phyloP scores from a whole-genome alignment of 2,329 filamentous ascomycete species.

The Acephala macrosclerotiorum region DNA sequence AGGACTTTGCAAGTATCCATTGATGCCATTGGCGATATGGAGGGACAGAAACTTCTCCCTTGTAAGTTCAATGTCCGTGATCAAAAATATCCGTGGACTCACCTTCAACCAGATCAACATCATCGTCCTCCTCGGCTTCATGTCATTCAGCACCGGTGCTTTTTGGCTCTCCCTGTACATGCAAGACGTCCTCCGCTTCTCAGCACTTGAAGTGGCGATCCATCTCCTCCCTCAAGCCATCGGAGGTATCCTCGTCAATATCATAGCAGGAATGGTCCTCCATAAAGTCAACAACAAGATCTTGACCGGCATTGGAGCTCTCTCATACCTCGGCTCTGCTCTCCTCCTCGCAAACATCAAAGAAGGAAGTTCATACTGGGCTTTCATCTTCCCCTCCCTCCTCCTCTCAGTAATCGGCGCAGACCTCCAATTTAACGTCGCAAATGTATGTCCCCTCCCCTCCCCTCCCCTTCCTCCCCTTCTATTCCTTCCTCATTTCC shows the following conservation, averaged over 20 bases:
- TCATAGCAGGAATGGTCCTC: conserved; percentile 67
- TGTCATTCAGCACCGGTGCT: conserved; percentile 63
- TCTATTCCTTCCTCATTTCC: too few relatives aligned
- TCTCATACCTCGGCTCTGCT: conserved; percentile 48
- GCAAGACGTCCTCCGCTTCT: conserved; percentile 60
- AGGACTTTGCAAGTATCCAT: conserved; percentile 54
- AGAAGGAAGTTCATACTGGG: conserved; percentile 66
- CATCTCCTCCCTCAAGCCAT: conserved; percentile 71
- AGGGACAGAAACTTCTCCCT: conserved; percentile 69
- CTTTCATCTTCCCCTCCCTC: conserved; percentile 67
- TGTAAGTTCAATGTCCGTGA: conserved; percentile 47
- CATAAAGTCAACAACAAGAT: conserved; percentile 71
- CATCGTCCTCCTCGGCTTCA: conserved; percentile 64
- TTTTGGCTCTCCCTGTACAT: conserved; percentile 73
- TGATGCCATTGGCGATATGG: conserved; percentile 64
- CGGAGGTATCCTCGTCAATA: conserved; percentile 68
- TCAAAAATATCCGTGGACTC: neutral
- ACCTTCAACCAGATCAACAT: conserved; percentile 54
- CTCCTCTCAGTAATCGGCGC: conserved; percentile 68
- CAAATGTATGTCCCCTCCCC: conserved; percentile 58
- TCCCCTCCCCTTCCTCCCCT: conserved; percentile 30
- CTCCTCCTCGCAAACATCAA: conserved; percentile 65
- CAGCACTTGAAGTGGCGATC: conserved; percentile 65
- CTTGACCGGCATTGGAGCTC: conserved; percentile 57
- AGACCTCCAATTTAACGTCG: conserved; percentile 74